Base-by-base conservation (phyloP, 1,139 yeast genomes). In the Waltiozyma sp. region DNA sequence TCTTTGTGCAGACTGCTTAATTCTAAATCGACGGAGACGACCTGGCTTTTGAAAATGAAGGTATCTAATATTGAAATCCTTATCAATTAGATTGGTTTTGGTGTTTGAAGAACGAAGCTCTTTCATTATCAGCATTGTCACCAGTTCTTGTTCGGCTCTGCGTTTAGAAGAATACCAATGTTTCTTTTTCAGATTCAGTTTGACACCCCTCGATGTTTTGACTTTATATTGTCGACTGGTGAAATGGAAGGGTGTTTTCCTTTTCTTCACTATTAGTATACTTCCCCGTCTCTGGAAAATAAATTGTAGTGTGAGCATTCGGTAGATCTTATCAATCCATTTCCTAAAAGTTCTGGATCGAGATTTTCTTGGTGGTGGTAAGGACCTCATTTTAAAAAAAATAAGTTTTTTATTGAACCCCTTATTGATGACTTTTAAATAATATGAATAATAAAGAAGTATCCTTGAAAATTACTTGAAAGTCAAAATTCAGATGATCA, bases 191-290 rank as follows among this genome's bases (percentile, higher is more conserved):
- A 26, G 18, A 31, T 31, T 31, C 34, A 14, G 16, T 18, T 31
- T 31, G 18, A 31, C 14, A 38, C 8, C 41, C 40, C 26, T 43
- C 31, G 34, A 44, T 49, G 44, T 39, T 38, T 52, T 52, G 6
- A 54, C 52, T 26, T 51, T 54, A 40, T 52, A 55, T 38, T 47
- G 45, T 21, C 53, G 43, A 3, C 50, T 45, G 3, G 50, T 33
- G 19, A 51, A 40, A 28, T 51, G 57, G 41, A 55, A 51, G 4
- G 56, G 57, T 10, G 47, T 49, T 37, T 48, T 45, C 23, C 57
- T 41, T 34, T 39, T 49, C 36, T 45, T 49, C 36, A 52, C 42
- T 16, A 48, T 37, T 14, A 53, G 39, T 16, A 43, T 39, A 9
- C 23, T 5, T 5, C 15, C 15, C 4, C n/a, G n/a, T 7, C 37